A percentile compares a stretch with the other conserved stretches of the same genome.
These are phyloP conservation scores for Stemphylium beticola DNA, from an alignment of 2,329 filamentous ascomycete genomes.

Conservation along the genomic window DNA sequence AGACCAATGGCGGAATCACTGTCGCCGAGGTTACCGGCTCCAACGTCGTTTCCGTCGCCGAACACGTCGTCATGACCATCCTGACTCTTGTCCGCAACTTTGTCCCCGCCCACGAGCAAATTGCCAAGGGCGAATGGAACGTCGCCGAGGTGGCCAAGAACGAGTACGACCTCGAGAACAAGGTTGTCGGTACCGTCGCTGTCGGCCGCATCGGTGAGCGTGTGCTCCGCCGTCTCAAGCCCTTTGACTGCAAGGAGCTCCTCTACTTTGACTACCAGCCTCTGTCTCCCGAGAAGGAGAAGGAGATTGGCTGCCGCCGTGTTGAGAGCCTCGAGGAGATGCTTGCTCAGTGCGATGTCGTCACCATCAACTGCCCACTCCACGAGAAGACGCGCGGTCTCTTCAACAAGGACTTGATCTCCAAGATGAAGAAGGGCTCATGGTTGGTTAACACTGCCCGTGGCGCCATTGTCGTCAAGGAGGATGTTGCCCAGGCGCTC, in stretches of 20 bases:
- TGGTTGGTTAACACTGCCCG: slow-evolving; percentile 99
- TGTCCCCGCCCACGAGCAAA: slow-evolving; percentile 94
- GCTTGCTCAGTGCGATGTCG: slow-evolving; percentile 90
- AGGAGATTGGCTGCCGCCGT: slow-evolving; percentile 92
- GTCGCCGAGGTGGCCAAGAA: slow-evolving; percentile 97
- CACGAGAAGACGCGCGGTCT: slow-evolving; percentile 97
- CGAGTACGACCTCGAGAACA: slow-evolving; percentile 96
- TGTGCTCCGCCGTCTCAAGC: slow-evolving; percentile 92
- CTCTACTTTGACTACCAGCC: slow-evolving; percentile 99
- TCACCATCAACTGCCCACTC: slow-evolving; percentile 99
- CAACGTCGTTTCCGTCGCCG: slow-evolving; percentile 97
- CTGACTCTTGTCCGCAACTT: slow-evolving; percentile 97
- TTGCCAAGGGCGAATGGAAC: slow-evolving; percentile 88
- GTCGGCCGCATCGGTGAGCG: slow-evolving; percentile 98
- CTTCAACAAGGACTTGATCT: slow-evolving; percentile 98
- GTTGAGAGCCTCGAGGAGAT: slow-evolving; percentile 92
- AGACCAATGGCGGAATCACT: slow-evolving; percentile 95
- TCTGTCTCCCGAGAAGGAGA: slow-evolving; percentile 80
- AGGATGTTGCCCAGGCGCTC: slow-evolving; percentile 94
- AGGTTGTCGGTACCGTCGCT: slow-evolving; percentile 96
- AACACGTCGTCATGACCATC: slow-evolving; percentile 99
- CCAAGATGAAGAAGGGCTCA: slow-evolving; percentile 98
- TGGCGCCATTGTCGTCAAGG: slow-evolving; percentile 98
- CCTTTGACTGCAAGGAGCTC: slow-evolving; percentile 99
- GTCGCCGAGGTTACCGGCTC: slow-evolving; percentile 97